Conservation (phyloP, 2,329 filamentous ascomycete species). For the Nemania sp. region DNA sequence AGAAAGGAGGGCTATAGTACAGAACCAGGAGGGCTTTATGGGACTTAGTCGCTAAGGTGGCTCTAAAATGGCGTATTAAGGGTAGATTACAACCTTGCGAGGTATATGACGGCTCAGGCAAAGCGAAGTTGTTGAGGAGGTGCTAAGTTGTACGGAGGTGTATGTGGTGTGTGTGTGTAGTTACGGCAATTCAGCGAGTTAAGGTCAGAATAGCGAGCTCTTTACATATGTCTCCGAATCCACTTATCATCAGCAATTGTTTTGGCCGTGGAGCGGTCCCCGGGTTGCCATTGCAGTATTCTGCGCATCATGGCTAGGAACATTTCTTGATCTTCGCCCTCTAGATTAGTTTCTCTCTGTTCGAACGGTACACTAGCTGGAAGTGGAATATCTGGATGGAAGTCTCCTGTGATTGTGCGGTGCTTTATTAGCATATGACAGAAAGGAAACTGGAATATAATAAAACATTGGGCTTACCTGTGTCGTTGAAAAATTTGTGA, state of each 20-base stretch:
- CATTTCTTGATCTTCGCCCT: slow-evolving; percentile 37
- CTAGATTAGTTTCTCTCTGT: slow-evolving; percentile 43
- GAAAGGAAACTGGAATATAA: not conserved
- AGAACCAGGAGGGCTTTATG: too few relatives aligned
- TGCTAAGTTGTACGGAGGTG: too few relatives aligned
- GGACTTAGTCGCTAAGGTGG: too few relatives aligned
- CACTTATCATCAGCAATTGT: slow-evolving; percentile 40
- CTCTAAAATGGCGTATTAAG: too few relatives aligned
- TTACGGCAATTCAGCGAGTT: too few relatives aligned
- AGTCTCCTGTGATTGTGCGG: slow-evolving; percentile 3
- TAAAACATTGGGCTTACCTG: slow-evolving; percentile 36
- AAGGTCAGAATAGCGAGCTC: not conserved
- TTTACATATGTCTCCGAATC: slow-evolving; percentile 29
- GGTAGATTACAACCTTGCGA: too few relatives aligned
- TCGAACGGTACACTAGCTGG: slow-evolving; percentile 39
- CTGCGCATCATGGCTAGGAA: slow-evolving; percentile 45
- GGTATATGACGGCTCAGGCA: too few relatives aligned
- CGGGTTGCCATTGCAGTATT: slow-evolving; percentile 46
- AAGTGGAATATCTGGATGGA: slow-evolving; percentile 42
- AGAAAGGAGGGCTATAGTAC: too few relatives aligned
- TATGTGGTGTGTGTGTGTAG: too few relatives aligned
- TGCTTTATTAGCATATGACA: not conserved
- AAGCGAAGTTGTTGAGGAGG: too few relatives aligned
- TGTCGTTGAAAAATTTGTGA: slow-evolving; percentile 46
- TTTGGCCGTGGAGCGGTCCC: slow-evolving; percentile 38